Percentiles rank a stretch among this genome's conserved stretches.
These are phyloP conservation scores for Blastomyces percursus DNA, from an alignment of 2,329 filamentous ascomycete genomes.

Conservation along the genomic window DNA sequence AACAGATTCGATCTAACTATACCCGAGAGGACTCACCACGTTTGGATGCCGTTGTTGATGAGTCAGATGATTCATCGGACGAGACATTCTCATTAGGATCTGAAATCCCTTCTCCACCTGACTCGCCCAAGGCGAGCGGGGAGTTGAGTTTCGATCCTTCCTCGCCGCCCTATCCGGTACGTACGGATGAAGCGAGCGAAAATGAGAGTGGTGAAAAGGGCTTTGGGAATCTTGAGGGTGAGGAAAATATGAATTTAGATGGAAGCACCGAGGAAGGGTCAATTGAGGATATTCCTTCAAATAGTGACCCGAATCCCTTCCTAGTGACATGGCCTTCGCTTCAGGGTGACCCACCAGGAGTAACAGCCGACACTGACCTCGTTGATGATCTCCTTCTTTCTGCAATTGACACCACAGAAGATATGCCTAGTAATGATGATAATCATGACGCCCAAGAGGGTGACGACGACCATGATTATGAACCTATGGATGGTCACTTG, in stretches of 20 bases:
- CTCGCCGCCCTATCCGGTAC: neutral
- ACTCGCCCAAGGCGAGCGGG: neutral
- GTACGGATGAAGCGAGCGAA: neutral
- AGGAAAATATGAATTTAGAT: neutral
- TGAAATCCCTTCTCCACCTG: neutral
- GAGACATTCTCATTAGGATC: constrained; percentile 8
- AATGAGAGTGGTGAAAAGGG: neutral
- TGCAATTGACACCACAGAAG: neutral
- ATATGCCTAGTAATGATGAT: neutral
- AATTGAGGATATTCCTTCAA: neutral
- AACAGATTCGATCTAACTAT: constrained; percentile 18
- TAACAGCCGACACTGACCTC: neutral
- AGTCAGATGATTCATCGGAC: constrained; percentile 4
- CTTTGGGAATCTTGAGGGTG: neutral
- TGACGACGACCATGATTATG: constrained; percentile 5
- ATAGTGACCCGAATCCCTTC: neutral
- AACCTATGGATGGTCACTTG: neutral
- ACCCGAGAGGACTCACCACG: constrained; percentile 20
- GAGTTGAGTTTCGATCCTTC: neutral
- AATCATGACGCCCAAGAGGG: constrained; percentile 12
- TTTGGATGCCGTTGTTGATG: neutral
- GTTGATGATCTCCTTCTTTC: constrained; percentile 1
- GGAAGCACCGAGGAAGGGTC: neutral
- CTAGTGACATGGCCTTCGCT: neutral
- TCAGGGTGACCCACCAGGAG: neutral